Evolutionary conservation across 2,329 filamentous ascomycete genomes (phyloP).

Genomic region (Paraphaeosphaeria sporulosa): DNA sequence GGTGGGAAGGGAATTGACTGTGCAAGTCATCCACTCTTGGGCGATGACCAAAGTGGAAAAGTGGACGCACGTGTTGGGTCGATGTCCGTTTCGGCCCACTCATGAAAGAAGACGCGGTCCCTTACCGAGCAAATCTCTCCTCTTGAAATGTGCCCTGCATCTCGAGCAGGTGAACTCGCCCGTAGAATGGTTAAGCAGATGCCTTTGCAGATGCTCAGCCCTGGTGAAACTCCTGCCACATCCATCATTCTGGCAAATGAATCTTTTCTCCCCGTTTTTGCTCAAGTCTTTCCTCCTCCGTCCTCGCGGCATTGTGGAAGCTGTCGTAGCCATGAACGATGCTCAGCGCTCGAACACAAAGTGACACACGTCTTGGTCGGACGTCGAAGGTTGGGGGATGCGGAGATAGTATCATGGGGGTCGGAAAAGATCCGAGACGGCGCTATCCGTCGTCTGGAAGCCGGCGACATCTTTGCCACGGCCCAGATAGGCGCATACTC

Average conservation of each 20-base stretch:
- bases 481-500: constrained; percentile 13
- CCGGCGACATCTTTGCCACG: constrained; percentile 14
- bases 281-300: constrained; percentile 66
- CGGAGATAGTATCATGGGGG: constrained; percentile 37
- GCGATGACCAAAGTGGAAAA: constrained; percentile 11
- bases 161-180: constrained; percentile 63
- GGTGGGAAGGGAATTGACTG: not conserved
- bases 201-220: constrained; percentile 93
- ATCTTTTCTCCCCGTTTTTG: constrained; percentile 60
- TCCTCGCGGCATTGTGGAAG: constrained; percentile 61
- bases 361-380: constrained; percentile 7
- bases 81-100: constrained; percentile 3
- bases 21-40: constrained; percentile 26
- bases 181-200: constrained; percentile 84
- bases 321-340: constrained; percentile 27
- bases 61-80: constrained; percentile 20
- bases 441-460: not conserved
- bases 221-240: constrained; percentile 95
- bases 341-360: constrained; percentile 15
- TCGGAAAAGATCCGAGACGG: constrained; percentile 7
- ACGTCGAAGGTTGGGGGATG: constrained; percentile 42
- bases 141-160: constrained; percentile 68
- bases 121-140: constrained; percentile 66
- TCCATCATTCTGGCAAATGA: constrained; percentile 74
- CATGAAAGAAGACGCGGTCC: constrained; percentile 11